Conservation (phyloP, 2,329 filamentous ascomycete genomes). For the Apiospora koreana region DNA sequence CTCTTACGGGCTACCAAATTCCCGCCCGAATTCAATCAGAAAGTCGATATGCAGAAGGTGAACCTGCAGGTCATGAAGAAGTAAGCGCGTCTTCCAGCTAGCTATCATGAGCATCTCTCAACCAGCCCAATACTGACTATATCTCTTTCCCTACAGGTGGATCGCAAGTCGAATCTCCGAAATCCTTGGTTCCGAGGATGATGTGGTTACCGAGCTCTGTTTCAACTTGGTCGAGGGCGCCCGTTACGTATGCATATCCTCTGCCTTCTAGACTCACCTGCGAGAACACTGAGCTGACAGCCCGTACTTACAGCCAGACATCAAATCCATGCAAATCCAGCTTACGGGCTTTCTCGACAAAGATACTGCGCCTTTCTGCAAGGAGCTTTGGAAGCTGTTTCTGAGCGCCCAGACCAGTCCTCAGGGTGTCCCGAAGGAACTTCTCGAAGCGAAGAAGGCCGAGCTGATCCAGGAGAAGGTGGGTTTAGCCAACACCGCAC, state of each 20-base stretch:
- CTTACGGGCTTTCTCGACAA: slow-evolving; percentile 94
- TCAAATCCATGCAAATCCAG: slow-evolving; percentile 92
- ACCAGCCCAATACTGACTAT: slow-evolving; percentile 15
- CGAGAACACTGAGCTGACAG: slow-evolving; percentile 10
- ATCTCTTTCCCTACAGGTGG: slow-evolving; percentile 65
- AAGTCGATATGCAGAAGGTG: slow-evolving; percentile 97
- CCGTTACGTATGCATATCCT: slow-evolving; percentile 66
- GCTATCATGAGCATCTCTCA: too few relatives aligned
- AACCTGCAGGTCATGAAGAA: slow-evolving; percentile 98
- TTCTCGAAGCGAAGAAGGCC: slow-evolving; percentile 93
- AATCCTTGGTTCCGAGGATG: slow-evolving; percentile 90
- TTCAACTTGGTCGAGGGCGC: slow-evolving; percentile 71
- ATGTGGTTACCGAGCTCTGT: slow-evolving; percentile 88
- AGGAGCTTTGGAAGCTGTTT: slow-evolving; percentile 89
- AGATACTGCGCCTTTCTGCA: slow-evolving; percentile 85
- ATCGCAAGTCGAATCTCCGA: slow-evolving; percentile 85
- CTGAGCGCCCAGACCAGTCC: slow-evolving; percentile 86
- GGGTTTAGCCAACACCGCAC: neutral
- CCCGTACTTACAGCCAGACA: slow-evolving; percentile 71
- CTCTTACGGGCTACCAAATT: slow-evolving; percentile 91
- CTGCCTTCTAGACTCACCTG: slow-evolving; percentile 2
- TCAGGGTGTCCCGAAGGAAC: slow-evolving; percentile 89
- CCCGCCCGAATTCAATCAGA: slow-evolving; percentile 87
- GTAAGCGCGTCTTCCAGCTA: slow-evolving; percentile 48
- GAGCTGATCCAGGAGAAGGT: slow-evolving; percentile 94